These are phyloP conservation scores for Diaporthe nobilis DNA, from an alignment of 2,329 filamentous ascomycete genomes.

Conservation along the genomic window DNA sequence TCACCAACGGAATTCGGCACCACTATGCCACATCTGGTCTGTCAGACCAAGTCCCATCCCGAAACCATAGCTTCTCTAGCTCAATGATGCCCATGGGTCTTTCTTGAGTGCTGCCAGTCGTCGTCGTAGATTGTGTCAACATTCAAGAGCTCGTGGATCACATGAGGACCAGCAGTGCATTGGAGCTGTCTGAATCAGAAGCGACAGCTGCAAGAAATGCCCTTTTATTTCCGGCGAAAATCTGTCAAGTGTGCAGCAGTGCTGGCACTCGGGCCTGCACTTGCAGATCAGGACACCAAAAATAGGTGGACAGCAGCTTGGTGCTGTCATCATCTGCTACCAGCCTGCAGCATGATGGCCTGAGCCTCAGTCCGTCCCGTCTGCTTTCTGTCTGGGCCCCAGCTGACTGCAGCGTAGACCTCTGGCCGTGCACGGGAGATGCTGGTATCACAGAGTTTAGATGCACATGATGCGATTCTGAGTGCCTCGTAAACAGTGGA, in stretches of 20 bases:
- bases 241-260: constrained; percentile 10
- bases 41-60: not conserved
- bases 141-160: not conserved
- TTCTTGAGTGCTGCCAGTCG: not conserved
- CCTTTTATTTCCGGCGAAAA: not conserved
- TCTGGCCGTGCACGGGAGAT: not conserved
- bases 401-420: constrained; percentile 11
- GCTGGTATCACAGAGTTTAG: not conserved
- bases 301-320: constrained; percentile 10
- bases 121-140: not conserved
- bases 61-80: not conserved
- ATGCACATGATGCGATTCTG: not conserved
- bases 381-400: not conserved
- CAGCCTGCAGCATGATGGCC: not conserved
- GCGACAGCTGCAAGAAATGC: constrained; percentile 6
- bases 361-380: constrained; percentile 31
- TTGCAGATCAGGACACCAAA: constrained; percentile 35
- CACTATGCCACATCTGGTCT: not conserved
- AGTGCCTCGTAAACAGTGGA: not conserved
- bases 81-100: not conserved
- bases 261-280: constrained; percentile 1
- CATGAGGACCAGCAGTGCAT: not conserved
- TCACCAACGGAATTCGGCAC: not conserved
- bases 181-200: not conserved
- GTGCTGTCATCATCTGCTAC: constrained; percentile 12